Conservation (phyloP, 129 eudicot genomes). For the Artemisia tridentata region DNA sequence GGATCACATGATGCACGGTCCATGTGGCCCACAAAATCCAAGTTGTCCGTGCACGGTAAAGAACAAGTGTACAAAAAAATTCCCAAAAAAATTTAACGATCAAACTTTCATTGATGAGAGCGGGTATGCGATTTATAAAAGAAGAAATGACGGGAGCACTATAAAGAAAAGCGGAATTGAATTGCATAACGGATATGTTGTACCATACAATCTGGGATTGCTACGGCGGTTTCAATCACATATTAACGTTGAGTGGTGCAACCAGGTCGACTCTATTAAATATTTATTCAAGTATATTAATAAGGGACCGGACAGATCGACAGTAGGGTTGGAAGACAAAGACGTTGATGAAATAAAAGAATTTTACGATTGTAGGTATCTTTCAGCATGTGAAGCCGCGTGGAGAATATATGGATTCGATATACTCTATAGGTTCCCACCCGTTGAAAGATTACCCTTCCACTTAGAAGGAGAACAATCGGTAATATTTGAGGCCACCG, state of each 20-base stretch:
- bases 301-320: neutral
- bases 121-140: too few species aligned
- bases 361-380: neutral
- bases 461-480: neutral
- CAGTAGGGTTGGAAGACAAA: neutral
- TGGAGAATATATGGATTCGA: neutral
- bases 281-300: neutral
- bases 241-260: neutral
- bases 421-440: neutral
- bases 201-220: neutral
- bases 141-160: neutral
- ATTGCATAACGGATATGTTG: neutral
- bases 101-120: too few species aligned
- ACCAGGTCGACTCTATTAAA: neutral
- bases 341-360: neutral
- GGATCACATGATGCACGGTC: slow-evolving; percentile 26
- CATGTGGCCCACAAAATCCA: neutral
- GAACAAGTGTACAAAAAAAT: too few species aligned
- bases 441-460: neutral
- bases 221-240: neutral
- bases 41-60: too few species aligned
- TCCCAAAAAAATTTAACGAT: too few species aligned
- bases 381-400: neutral
- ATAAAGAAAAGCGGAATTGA: neutral
- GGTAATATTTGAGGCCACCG: neutral